A percentile compares a stretch with the other conserved stretches of the same genome.
Evolutionary conservation across 2,329 filamentous ascomycete genomes (phyloP).

Genomic region (Ophiostoma triangulosporum): DNA sequence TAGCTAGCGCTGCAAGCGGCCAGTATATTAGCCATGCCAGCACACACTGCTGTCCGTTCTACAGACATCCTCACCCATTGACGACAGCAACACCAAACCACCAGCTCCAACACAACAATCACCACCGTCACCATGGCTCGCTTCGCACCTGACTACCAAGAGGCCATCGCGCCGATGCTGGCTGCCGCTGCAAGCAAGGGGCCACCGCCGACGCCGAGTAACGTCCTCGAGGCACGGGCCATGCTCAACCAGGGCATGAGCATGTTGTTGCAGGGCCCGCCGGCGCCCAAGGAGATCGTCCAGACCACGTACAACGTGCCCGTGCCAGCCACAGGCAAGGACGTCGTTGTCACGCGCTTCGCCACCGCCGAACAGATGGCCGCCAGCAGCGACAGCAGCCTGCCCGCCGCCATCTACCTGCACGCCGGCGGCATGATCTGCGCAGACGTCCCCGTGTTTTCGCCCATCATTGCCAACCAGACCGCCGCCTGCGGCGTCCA

Average conservation of each 20-base stretch:
- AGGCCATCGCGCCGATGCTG: conserved; percentile 8
- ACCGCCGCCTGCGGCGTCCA: conserved; percentile 12
- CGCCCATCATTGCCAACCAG: conserved; percentile 10
- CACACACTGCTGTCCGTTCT: too few species aligned
- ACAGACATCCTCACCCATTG: too few species aligned
- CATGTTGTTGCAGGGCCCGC: not conserved
- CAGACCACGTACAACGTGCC: conserved; percentile 7
- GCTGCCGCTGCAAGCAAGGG: conserved; percentile 2
- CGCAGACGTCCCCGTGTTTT: conserved; percentile 13
- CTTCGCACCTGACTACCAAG: conserved; percentile 12
- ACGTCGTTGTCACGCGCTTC: conserved; percentile 11
- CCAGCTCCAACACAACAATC: too few species aligned
- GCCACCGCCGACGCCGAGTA: not conserved
- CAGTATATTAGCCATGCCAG: too few species aligned
- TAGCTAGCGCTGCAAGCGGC: too few species aligned
- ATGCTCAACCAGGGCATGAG: not conserved
- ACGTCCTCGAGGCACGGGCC: conserved; percentile 6
- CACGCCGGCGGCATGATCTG: conserved; percentile 19
- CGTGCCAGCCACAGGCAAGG: conserved; percentile 4
- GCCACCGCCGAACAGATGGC: conserved; percentile 7
- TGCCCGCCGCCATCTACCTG: conserved; percentile 14
- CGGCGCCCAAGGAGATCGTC: conserved; percentile 5
- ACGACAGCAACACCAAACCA: not conserved
- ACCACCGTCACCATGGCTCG: conserved; percentile 1
- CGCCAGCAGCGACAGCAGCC: not conserved